Conservation (phyloP, 148 eudicot genomes). For the Heliosperma pusillum region DNA sequence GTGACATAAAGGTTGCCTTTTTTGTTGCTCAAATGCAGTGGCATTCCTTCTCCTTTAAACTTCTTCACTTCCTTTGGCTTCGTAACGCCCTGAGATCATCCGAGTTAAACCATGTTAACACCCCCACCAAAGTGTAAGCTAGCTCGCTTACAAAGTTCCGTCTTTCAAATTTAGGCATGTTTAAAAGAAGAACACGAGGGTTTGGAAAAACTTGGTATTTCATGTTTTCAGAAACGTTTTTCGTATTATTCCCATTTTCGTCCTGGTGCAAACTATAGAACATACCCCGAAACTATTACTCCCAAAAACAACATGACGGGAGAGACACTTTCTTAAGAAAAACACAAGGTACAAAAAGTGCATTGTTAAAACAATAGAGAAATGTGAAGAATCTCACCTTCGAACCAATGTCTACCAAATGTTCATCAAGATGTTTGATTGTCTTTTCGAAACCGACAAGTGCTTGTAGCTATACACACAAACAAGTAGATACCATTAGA, state of each 20-base stretch:
- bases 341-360: neutral
- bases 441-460: constrained; percentile 94
- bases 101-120: no score
- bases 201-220: no score
- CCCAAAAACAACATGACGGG: no score
- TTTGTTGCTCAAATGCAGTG: constrained; percentile 72
- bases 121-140: no score
- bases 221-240: no score
- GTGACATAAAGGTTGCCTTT: constrained; percentile 57
- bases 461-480: constrained; percentile 70
- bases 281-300: no score
- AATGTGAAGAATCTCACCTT: constrained; percentile 44
- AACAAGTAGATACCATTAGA: constrained; percentile 12
- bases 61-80: constrained; percentile 88
- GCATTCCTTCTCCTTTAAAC: constrained; percentile 96
- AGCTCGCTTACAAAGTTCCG: no score
- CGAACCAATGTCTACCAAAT: constrained; percentile 64
- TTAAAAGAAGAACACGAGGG: no score
- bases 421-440: constrained; percentile 85
- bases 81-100: constrained; percentile 52
- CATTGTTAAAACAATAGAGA: constrained; percentile 7
- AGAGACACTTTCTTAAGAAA: no score
- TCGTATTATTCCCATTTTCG: no score
- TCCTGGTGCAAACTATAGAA: no score
- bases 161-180: no score